Conservation (phyloP, 2,329 filamentous ascomycete species). For the Cladosporium austrohemisphaericum region DNA sequence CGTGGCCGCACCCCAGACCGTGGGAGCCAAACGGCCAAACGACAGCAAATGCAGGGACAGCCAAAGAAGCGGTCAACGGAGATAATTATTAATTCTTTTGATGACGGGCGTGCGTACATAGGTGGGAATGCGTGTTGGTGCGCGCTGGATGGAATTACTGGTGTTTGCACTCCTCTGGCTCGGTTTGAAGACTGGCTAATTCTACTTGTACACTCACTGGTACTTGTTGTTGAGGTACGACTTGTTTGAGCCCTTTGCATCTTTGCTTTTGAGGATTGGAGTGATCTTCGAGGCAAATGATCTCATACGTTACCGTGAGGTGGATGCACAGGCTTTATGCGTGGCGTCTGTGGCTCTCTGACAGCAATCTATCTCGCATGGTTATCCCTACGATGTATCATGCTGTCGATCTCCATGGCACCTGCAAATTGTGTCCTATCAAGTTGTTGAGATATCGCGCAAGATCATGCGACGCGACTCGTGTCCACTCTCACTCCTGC, state of each 20-base stretch:
- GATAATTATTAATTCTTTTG: neutral
- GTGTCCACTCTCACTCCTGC: too few species aligned
- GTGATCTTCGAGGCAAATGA: neutral
- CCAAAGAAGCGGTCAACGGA: constrained; percentile 13
- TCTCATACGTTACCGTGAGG: neutral
- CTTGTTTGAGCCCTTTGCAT: too few species aligned
- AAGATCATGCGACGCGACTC: too few species aligned
- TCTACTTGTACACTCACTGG: too few species aligned
- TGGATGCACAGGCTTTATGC: neutral
- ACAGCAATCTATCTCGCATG: constrained; percentile 4
- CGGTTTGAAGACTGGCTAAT: too few species aligned
- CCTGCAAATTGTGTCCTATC: too few species aligned
- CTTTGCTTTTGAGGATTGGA: neutral
- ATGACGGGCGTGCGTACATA: neutral
- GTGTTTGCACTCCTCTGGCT: too few species aligned
- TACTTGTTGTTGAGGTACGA: too few species aligned
- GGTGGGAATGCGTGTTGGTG: neutral
- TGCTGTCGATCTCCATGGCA: neutral
- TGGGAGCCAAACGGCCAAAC: neutral
- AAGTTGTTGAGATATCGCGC: too few species aligned
- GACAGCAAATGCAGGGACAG: neutral
- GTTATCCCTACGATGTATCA: constrained; percentile 1
- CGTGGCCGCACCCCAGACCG: constrained; percentile 1
- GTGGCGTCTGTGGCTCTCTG: neutral
- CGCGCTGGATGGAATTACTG: too few species aligned